Base-by-base conservation (phyloP, 208 protist species). In the Novymonas esmeraldas region DNA sequence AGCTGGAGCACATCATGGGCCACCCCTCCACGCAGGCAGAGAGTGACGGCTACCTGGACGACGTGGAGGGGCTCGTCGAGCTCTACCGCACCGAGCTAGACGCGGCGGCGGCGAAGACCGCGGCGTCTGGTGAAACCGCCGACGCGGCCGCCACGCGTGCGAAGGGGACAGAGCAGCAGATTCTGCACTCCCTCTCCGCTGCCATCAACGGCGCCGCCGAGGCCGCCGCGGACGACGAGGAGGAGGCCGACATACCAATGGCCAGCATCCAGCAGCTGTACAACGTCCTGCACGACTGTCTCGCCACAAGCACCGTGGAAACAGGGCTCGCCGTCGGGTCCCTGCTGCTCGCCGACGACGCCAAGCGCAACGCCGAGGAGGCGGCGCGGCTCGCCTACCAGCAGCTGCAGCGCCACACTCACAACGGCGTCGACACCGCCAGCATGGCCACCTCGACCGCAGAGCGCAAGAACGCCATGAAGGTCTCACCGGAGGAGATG, bases 401-500 rank as follows among this genome's bases (percentile, higher is more conserved):
- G 64, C 76, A 84, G 70, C 65, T 62, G 42, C 67, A 82, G 60
- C 67, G 73, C 22, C 49, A 72, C 41, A 67, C 46, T 16, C 44
- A 62, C 31, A 49, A 65, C 62, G 57, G 69, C 28, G 50, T 59
- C 31, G 65, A 76, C 68, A 57, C 78, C 6, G 39, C 76, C 34
- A 83, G 62, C 60, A 73, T 84, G 54, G 28, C 56, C 56, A 76
- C 83, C 42, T 79, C 80, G 28, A 62, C 81, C 3, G 68, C 63
- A 29, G 76, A 81, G 73, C 84, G 84, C 64, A 76, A 78, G 52
- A 73, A 77, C 28, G 79, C 77, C 44, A 90, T 96, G 88, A 86
- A 89, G 64, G 85, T 93, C 31, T 87, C 87, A 28, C 82, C 87
- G 45, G 88, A 96, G 73, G 88, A 96, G 62, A 84, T 91, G 73